phyloP scores from a whole-genome alignment of 441 rosid genomes.

The Bocquillonia castaneifolia region DNA sequence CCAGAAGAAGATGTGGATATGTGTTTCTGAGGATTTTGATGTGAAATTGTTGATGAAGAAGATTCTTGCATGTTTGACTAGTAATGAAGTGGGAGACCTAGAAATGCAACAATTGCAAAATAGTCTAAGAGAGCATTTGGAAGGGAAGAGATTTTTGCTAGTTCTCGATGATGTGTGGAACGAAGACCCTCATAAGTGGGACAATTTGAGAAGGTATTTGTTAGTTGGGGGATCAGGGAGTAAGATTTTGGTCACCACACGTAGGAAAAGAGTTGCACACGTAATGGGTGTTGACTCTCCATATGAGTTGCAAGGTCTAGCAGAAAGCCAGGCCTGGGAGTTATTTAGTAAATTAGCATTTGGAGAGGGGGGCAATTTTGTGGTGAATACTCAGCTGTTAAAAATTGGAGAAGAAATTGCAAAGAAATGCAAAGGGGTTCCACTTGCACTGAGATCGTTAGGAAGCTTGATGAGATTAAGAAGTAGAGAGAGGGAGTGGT shows the following conservation, averaged over 20 bases:
- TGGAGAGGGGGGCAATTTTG: background rate
- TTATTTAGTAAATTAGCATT: constrained; percentile 8
- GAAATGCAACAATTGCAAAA: constrained; percentile 5
- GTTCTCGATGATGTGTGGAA: constrained; percentile 32
- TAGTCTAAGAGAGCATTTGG: background rate
- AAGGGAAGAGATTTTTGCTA: constrained; percentile 14
- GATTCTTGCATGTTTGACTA: constrained; percentile 14
- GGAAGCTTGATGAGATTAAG: background rate
- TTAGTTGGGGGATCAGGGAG: constrained; percentile 6
- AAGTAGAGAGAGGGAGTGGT: background rate
- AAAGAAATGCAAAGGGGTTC: constrained; percentile 24
- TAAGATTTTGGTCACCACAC: constrained; percentile 18
- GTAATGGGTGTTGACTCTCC: constrained; percentile 1
- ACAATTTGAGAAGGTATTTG: background rate
- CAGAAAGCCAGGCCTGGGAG: background rate
- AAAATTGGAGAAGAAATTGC: constrained; percentile 14
- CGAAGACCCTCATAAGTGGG: constrained; percentile 19
- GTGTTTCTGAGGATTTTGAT: constrained; percentile 18
- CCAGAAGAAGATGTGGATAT: constrained; percentile 19
- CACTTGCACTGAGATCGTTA: constrained; percentile 13
- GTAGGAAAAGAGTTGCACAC: constrained; percentile 7
- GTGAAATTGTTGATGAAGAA: background rate
- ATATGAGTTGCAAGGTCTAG: constrained; percentile 2
- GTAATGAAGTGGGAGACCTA: background rate
- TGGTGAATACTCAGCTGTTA: background rate